Conservation (phyloP, 108 stramenopile species). For the Cyclostephanos tholiformis region DNA sequence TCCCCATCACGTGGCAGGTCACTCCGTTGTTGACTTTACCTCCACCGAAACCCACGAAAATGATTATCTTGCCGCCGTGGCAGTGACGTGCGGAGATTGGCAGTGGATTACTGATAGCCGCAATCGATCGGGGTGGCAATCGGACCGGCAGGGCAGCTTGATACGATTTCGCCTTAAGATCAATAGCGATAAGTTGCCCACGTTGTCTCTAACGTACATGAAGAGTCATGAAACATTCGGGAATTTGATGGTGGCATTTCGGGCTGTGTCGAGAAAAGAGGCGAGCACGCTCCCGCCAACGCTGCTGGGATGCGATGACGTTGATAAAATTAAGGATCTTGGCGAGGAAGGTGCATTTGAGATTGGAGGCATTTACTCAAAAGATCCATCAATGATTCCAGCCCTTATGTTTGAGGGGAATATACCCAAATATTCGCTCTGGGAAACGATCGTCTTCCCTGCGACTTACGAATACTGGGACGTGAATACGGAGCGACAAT, state of each 20-base stretch:
- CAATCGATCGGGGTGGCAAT: constrained; percentile 40
- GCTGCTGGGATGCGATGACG: constrained; percentile 21
- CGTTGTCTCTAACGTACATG: constrained; percentile 29
- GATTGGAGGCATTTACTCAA: neutral
- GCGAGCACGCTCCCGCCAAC: neutral
- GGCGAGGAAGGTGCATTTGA: neutral
- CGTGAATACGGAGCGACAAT: neutral
- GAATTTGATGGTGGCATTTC: constrained; percentile 16
- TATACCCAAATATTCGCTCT: constrained; percentile 10
- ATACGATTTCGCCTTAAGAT: constrained; percentile 26
- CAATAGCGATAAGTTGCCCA: constrained; percentile 8
- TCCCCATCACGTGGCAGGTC: neutral
- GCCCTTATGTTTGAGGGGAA: constrained; percentile 1
- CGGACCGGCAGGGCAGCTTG: constrained; percentile 27
- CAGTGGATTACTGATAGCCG: constrained; percentile 33
- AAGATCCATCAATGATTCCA: constrained; percentile 2
- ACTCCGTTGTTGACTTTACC: constrained; percentile 4
- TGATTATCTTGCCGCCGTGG: neutral
- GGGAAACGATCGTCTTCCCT: constrained; percentile 29
- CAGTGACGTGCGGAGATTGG: constrained; percentile 40
- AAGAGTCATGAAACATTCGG: constrained; percentile 28
- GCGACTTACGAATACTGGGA: neutral
- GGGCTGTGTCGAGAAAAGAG: constrained; percentile 13
- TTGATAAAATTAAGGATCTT: constrained; percentile 8
- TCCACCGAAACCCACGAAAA: neutral